Conservation (phyloP, 2,329 filamentous ascomycete genomes). For the Aspergillus bombycis region DNA sequence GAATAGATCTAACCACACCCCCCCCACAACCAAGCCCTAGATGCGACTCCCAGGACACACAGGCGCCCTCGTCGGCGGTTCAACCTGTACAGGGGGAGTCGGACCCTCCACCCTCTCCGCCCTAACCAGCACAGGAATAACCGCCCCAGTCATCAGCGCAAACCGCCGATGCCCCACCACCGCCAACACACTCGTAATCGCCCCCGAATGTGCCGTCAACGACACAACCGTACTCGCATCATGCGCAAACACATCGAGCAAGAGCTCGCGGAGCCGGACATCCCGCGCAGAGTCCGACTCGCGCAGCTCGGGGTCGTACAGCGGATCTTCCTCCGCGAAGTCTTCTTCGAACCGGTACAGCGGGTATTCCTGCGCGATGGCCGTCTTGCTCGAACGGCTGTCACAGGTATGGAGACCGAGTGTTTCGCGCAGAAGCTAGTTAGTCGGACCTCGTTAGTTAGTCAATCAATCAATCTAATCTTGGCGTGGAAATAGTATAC, state of each 20-base stretch:
- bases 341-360: slow-evolving; percentile 55
- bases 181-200: slow-evolving; percentile 57
- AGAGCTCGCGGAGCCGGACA: slow-evolving; percentile 46
- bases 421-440: slow-evolving; percentile 57
- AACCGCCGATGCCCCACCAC: slow-evolving; percentile 52
- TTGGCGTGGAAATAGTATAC: too few species aligned
- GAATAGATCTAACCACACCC: neutral
- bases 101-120: slow-evolving; percentile 35
- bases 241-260: slow-evolving; percentile 57
- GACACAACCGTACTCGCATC: slow-evolving; percentile 55
- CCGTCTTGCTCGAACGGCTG: slow-evolving; percentile 53
- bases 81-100: slow-evolving; percentile 23
- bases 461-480: too few species aligned
- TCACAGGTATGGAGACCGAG: slow-evolving; percentile 66
- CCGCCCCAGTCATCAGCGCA: slow-evolving; percentile 51
- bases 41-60: neutral
- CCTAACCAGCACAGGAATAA: slow-evolving; percentile 56
- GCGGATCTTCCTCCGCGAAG: slow-evolving; percentile 58
- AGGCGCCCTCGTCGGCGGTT: slow-evolving; percentile 30
- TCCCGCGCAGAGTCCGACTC: slow-evolving; percentile 56
- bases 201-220: slow-evolving; percentile 62
- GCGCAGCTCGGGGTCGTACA: slow-evolving; percentile 54
- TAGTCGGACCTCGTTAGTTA: neutral
- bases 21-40: neutral
- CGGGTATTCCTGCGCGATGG: slow-evolving; percentile 55